These are phyloP conservation scores for Filosporella fistucella DNA, from an alignment of 495 filamentous ascomycete species.

Conservation along the genomic window DNA sequence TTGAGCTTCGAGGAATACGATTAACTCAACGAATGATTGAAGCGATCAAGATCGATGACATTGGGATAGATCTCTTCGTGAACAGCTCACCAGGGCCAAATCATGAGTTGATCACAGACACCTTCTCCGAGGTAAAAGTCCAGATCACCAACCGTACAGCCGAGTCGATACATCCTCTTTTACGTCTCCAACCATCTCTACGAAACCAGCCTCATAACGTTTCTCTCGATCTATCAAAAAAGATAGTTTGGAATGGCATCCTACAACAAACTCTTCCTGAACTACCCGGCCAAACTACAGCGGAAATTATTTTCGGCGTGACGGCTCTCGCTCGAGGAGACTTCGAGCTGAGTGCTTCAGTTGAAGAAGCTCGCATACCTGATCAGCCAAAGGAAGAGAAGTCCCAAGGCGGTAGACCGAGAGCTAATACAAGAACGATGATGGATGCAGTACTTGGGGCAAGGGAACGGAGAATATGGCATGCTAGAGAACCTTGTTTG, in stretches of 20 bases:
- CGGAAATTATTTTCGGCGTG: constrained; percentile 56
- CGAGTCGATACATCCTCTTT: constrained; percentile 61
- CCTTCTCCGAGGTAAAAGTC: constrained; percentile 64
- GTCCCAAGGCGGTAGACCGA: constrained; percentile 31
- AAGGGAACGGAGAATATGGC: constrained; percentile 67
- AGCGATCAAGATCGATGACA: constrained; percentile 73
- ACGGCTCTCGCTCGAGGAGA: constrained; percentile 72
- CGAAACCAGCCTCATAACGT: constrained; percentile 66
- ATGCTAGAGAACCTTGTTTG: constrained; percentile 59
- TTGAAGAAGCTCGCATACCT: constrained; percentile 69
- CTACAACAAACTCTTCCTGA: constrained; percentile 68
- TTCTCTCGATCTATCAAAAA: constrained; percentile 78
- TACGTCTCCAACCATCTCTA: constrained; percentile 74
- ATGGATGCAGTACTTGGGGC: constrained; percentile 50
- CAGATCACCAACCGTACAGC: constrained; percentile 68
- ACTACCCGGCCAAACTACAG: constrained; percentile 49
- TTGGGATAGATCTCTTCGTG: constrained; percentile 62
- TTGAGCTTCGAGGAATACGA: constrained; percentile 72
- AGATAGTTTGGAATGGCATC: constrained; percentile 79
- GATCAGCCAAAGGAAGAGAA: constrained; percentile 10
- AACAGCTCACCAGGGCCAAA: constrained; percentile 22
- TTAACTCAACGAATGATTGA: constrained; percentile 78
- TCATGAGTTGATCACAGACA: constrained; percentile 52
- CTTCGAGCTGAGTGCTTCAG: constrained; percentile 74
- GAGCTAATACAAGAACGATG: constrained; percentile 48